Base-by-base conservation (phyloP, 2,329 filamentous ascomycete species). In the Grosmannia penicillata region DNA sequence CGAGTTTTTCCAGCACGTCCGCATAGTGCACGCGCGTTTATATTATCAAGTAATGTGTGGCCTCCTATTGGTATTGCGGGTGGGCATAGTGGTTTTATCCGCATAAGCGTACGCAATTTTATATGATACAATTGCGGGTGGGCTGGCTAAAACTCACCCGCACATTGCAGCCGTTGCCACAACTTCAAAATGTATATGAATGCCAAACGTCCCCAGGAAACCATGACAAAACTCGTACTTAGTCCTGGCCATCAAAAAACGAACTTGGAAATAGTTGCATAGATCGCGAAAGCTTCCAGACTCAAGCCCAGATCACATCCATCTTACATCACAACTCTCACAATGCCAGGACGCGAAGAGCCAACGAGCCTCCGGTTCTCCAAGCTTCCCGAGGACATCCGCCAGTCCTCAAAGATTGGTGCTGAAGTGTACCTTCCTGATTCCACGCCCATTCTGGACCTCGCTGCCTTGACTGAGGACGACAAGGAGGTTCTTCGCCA, bases 361-460 rank as follows among this genome's bases (percentile, higher is more conserved):
- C 9, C 14, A n/a, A 32, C 34, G 8, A 35, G 29, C 15, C 38
- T 46, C 36, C 41, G 37, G 37, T 44, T 44, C 10, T 40, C 44
- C 33, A 33, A 36, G 19, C 38, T 46, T 8, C 36, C 44, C 6
- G 27, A 26, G 2, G 34, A 40, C 23, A n/a, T 41, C 8, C 44
- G 44, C 13, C 36, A 39, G 28, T 18, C 34, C 10, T 46, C 44
- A 6, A 25, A 26, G 7, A 44, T 46, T 27, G 44, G 44, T 11
- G 44, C 44, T 23, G 40, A 46, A 17, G 33, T 46, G 4, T 28
- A 42, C 33, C 30, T 46, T 13, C 37, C 41, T 11, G 14, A 28
- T 7, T 17, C 14, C n/a, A 18, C 26, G 14, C 29, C 33, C 4
- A 26, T 43, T 9, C 26, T 44, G 6, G 40, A 46, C 31, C 9